These are phyloP conservation scores for Ziziphus jujuba DNA, from an alignment of 306 rosid species.

Conservation along the genomic window DNA sequence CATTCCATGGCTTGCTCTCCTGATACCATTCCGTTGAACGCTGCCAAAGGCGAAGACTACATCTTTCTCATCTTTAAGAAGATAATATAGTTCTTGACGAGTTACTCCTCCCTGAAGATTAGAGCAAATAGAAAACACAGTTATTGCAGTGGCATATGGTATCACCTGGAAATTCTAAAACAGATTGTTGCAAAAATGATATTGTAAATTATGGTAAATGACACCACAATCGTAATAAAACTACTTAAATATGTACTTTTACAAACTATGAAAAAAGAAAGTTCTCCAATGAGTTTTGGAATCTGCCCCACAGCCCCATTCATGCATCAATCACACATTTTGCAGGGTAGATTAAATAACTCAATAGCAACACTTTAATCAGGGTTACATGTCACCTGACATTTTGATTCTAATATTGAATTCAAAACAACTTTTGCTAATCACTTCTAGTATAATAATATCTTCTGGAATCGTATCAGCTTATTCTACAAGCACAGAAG, in stretches of 20 bases:
- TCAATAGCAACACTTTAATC: neutral
- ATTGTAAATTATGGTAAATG: neutral
- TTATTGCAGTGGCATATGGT: neutral
- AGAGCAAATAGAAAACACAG: conserved; percentile 18
- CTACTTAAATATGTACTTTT: neutral
- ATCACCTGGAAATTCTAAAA: conserved; percentile 7
- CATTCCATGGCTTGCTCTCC: conserved; percentile 78
- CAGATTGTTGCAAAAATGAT: neutral
- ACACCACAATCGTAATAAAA: neutral
- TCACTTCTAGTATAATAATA: conserved; percentile 9
- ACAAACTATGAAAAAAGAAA: neutral
- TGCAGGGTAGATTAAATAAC: neutral
- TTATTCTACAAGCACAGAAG: neutral
- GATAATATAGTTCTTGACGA: conserved; percentile 85
- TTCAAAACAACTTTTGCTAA: neutral
- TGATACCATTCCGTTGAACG: conserved; percentile 59
- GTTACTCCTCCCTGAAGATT: conserved; percentile 72
- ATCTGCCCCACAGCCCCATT: neutral
- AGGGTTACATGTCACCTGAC: neutral
- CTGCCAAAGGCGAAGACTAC: conserved; percentile 77
- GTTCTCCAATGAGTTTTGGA: neutral
- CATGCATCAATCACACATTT: neutral
- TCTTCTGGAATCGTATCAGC: neutral
- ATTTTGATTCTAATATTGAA: neutral
- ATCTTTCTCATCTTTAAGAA: conserved; percentile 83